phyloP scores from a whole-genome alignment of 2,329 filamentous ascomycete genomes.

The Septoria petroselini region DNA sequence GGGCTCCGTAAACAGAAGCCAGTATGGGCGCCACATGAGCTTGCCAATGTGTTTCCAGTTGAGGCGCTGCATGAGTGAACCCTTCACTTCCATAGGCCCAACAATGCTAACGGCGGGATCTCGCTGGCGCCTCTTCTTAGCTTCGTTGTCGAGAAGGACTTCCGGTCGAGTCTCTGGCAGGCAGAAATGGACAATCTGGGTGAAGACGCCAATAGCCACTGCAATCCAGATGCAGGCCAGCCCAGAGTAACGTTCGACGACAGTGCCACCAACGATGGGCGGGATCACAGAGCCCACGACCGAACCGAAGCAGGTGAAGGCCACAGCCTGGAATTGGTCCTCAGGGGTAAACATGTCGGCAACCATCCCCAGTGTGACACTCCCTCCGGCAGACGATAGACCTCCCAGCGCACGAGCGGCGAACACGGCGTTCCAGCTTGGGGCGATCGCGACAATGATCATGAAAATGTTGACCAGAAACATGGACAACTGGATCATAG shows the following conservation, averaged over 20 bases:
- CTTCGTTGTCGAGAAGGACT: conserved; percentile 71
- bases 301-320: conserved; percentile 48
- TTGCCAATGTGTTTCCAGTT: conserved; percentile 42
- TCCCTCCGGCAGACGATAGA: conserved; percentile 57
- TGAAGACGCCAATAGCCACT: conserved; percentile 69
- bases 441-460: conserved; percentile 53
- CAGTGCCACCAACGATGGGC: conserved; percentile 36
- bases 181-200: conserved; percentile 57
- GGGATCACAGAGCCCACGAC: conserved; percentile 35
- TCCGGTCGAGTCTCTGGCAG: conserved; percentile 71
- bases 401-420: conserved; percentile 50
- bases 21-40: conserved; percentile 64
- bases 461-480: conserved; percentile 77
- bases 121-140: conserved; percentile 62
- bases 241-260: conserved; percentile 55
- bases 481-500: conserved; percentile 69
- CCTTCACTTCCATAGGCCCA: conserved; percentile 67
- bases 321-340: conserved; percentile 58
- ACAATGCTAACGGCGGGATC: conserved; percentile 56
- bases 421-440: conserved; percentile 44
- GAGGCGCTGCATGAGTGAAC: conserved; percentile 35
- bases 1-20: conserved; percentile 71
- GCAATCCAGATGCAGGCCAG: conserved; percentile 82
- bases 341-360: conserved; percentile 61
- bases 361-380: conserved; percentile 62